Evolutionary conservation across 345 rosid genomes (phyloP), one percentile per base, ranked within the genome.

Genomic region (Camelina sativa): DNA sequence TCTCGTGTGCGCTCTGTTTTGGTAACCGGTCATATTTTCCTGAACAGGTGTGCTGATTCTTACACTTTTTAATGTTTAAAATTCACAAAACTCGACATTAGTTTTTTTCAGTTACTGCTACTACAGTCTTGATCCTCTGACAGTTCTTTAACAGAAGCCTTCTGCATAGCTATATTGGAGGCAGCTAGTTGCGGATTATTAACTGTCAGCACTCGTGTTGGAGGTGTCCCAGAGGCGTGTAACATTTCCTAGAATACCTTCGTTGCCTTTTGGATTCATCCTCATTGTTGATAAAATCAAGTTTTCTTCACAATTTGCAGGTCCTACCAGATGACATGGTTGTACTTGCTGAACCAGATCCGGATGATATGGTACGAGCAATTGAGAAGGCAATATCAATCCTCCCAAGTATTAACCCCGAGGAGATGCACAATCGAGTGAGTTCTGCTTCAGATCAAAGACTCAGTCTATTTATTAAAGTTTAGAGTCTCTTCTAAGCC

Each of bases 131-230:
- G 65, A 68, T 53, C 74, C 52, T 70, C 25, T 72, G 63, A 73
- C 91, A 95, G 99, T 84, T 95, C 97, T 71, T 85, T 95, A 73
- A 95, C 99, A 28, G 97, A 95, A 86, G 99, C 97, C 10, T 95
- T 95, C 81, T 95, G 97, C 91, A 95, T 95, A 78, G 97, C 99
- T 73, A 92, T 92, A 67, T 82, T 95, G 72, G 99, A 95, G 80
- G 97, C 99, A 38, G 97, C 99, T 76, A 95, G 99, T 81, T 92
- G 97, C 62, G 97, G 99, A 76, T 81, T 95, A 62, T 80, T 95
- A 73, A 95, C 99, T 6, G 93, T 95, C 65, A 95, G 97, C 71
- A 90, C 99, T 64, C 90, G 92, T 41, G 97, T 95, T 34, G 97
- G 97, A 72, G 99, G 97, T 67, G 99, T 95, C 48, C 99, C 97